phyloP scores from a whole-genome alignment of 2,329 filamentous ascomycete genomes.

The Colletotrichum spinosum region DNA sequence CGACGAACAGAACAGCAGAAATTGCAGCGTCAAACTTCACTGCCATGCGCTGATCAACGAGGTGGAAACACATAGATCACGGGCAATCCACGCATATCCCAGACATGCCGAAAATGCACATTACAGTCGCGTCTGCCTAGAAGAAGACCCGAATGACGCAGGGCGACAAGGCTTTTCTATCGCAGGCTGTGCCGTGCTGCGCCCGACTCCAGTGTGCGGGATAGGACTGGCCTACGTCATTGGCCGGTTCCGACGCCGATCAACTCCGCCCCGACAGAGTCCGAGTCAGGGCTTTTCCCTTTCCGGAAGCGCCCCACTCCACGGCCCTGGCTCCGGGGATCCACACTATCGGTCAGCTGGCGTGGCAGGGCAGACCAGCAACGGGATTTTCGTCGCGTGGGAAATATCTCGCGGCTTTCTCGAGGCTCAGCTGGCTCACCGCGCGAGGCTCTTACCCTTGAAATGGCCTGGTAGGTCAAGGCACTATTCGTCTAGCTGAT shows the following conservation, averaged over 20 bases:
- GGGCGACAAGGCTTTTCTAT: neutral
- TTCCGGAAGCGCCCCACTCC: neutral
- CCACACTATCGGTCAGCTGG: neutral
- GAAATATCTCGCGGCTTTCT: too few relatives aligned
- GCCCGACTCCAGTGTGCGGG: neutral
- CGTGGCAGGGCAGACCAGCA: too few relatives aligned
- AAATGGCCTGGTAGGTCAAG: neutral
- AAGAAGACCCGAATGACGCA: slow-evolving; percentile 2
- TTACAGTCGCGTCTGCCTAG: neutral
- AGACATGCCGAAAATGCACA: neutral
- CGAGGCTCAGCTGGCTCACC: too few relatives aligned
- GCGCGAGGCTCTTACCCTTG: too few relatives aligned
- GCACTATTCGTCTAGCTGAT: neutral
- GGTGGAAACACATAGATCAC: neutral
- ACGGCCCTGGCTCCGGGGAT: slow-evolving; percentile 4
- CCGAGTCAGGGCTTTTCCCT: neutral
- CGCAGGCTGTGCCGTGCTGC: slow-evolving; percentile 17
- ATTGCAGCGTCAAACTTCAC: too few relatives aligned
- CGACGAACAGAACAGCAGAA: too few relatives aligned
- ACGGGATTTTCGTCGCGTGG: too few relatives aligned
- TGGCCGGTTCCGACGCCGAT: slow-evolving; percentile 9
- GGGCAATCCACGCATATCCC: neutral
- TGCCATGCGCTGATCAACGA: slow-evolving; percentile 5
- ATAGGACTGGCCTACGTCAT: slow-evolving; percentile 6
- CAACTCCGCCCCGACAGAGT: neutral